Evolutionary conservation across 148 eudicot genomes (phyloP), one percentile per base, ranked within the genome.

Genomic region (Diospyros lotus): DNA sequence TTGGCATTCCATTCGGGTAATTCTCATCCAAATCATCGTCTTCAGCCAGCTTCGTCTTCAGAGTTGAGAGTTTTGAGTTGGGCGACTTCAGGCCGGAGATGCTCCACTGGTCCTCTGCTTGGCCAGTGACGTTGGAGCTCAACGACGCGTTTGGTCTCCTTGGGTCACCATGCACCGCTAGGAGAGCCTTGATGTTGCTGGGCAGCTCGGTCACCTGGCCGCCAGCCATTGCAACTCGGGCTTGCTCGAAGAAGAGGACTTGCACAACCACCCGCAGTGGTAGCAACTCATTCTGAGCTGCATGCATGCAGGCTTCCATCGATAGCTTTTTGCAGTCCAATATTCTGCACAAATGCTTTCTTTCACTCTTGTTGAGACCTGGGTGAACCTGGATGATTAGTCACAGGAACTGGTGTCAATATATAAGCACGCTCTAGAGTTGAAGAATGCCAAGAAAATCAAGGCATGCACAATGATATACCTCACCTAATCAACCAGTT

Each of bases 231-330:
- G 94, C 82, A 10, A 88, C 77, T 55, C 95, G 80, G 43, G 93
- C 87, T 81, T 93, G 98, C 84, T 93, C 98, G 39, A 80, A 87
- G 83, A 93, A 93, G 9, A 93, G 93, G 58, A 93, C 96, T 81
- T 93, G 98, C 7, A 93, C 98, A 4, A 93, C 87, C 3, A 88
- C 86, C 54, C 98, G 74, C 55, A 93, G 80, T 2, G 98, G 98
- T 6, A 93, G 93, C 46, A 82, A 69, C 82, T 93, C 98, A 50
- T 93, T 93, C 64, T 93, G 91, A 2, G 93, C 96, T 42, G 93
- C 98, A 43, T 90, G 90, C 80, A 82, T 79, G 73, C 92, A 88
- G 1, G 82, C 85, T 76, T 90, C 89, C 80, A 86, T 73, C 2
- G 98, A 93, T 68, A 93, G 53, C 77, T 85, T 93, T 60, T 87